phyloP scores from a whole-genome alignment of 148 eudicot species.

The Talinum fruticosum region DNA sequence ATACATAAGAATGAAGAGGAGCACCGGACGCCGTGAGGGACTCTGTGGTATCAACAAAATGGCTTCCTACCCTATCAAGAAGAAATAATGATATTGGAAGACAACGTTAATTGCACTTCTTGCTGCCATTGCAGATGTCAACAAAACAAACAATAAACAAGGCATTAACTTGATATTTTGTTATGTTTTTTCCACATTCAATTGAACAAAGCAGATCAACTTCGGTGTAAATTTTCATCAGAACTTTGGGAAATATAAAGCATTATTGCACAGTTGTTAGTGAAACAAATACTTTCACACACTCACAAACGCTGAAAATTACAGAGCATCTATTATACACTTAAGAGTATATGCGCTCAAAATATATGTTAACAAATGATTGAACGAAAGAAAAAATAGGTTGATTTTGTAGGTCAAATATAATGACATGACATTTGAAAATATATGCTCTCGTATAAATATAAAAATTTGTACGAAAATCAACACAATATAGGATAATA shows the following conservation, averaged over 20 bases:
- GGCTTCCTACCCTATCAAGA: slow-evolving; percentile 44
- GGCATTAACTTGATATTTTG: neutral
- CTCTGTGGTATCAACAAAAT: slow-evolving; percentile 44
- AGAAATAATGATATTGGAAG: slow-evolving; percentile 19
- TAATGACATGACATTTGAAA: too few species aligned
- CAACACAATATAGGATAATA: too few species aligned
- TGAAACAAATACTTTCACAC: too few species aligned
- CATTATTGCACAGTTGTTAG: neutral
- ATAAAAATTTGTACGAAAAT: too few species aligned
- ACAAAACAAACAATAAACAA: slow-evolving; percentile 14
- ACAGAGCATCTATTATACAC: too few species aligned
- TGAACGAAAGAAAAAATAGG: too few species aligned
- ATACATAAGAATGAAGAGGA: slow-evolving; percentile 42
- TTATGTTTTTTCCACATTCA: neutral
- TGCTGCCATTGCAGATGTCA: slow-evolving; percentile 20
- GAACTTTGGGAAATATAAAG: slow-evolving; percentile 2
- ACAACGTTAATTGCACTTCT: neutral
- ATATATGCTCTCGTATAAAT: too few species aligned
- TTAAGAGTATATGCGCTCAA: too few species aligned
- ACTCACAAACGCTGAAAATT: too few species aligned
- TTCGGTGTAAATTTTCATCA: slow-evolving; percentile 1
- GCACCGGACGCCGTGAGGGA: slow-evolving; percentile 28
- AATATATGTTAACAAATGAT: too few species aligned
- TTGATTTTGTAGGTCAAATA: too few species aligned
- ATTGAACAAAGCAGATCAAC: neutral